These are phyloP conservation scores for Malus orientalis DNA, from an alignment of 306 rosid species.

Conservation along the genomic window DNA sequence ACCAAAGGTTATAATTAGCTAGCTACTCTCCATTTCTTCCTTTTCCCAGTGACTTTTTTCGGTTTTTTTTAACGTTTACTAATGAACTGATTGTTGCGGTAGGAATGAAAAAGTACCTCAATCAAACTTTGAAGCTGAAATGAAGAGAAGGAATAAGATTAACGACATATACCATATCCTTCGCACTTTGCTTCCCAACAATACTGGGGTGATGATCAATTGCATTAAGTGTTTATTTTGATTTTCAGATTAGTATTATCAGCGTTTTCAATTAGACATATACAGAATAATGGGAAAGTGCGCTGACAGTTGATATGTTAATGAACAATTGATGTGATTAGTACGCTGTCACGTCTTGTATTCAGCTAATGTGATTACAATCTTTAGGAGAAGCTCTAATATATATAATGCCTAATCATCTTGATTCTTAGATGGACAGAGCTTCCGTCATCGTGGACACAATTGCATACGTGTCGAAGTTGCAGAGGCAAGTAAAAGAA, in stretches of 20 bases:
- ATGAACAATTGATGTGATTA: not conserved
- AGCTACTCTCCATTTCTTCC: too few relatives aligned
- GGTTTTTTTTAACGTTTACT: too few relatives aligned
- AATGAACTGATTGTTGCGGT: too few relatives aligned
- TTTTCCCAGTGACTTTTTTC: too few relatives aligned
- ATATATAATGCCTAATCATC: not conserved
- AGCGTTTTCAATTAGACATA: not conserved
- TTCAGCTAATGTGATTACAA: not conserved
- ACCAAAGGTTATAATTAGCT: too few relatives aligned
- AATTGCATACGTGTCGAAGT: conserved; percentile 66
- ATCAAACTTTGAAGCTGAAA: conserved; percentile 74
- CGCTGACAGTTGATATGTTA: not conserved
- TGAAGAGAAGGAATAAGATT: conserved; percentile 87
- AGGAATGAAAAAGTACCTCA: conserved; percentile 53
- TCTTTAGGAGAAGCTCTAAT: not conserved
- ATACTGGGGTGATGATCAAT: conserved; percentile 50
- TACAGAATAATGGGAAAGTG: too few relatives aligned
- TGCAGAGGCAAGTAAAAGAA: conserved; percentile 68
- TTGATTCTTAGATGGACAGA: conserved; percentile 50
- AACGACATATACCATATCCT: conserved; percentile 72
- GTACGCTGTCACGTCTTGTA: too few relatives aligned
- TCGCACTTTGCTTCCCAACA: conserved; percentile 82
- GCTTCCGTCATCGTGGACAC: conserved; percentile 92
- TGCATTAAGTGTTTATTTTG: not conserved
- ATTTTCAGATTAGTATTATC: too few relatives aligned